Percentiles rank a stretch among this genome's conserved stretches.
phyloP scores from a whole-genome alignment of 2,329 filamentous ascomycete genomes.

The Verticillium isaacii region DNA sequence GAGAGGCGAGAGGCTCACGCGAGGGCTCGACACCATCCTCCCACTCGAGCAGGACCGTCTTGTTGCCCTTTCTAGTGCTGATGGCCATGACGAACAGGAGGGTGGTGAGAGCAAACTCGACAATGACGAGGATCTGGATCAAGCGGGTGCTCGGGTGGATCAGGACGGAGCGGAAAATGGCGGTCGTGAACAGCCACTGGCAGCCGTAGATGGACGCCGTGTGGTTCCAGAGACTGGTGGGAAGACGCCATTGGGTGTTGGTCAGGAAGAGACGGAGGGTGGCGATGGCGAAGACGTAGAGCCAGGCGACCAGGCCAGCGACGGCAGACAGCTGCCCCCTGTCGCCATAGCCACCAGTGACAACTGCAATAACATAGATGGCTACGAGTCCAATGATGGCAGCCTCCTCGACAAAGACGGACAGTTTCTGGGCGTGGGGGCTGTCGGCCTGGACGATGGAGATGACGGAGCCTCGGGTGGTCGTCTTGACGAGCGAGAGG shows the following conservation, averaged over 20 bases:
- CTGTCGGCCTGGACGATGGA: slow-evolving; percentile 66
- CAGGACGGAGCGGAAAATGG: slow-evolving; percentile 80
- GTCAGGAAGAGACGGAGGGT: slow-evolving; percentile 65
- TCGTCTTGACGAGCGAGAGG: slow-evolving; percentile 54
- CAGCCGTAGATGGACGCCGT: slow-evolving; percentile 78
- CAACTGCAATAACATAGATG: slow-evolving; percentile 61
- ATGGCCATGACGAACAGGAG: slow-evolving; percentile 72
- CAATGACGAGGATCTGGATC: slow-evolving; percentile 60
- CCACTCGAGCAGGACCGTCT: slow-evolving; percentile 80
- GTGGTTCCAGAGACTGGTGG: slow-evolving; percentile 81
- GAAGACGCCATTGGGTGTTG: slow-evolving; percentile 61
- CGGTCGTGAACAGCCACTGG: slow-evolving; percentile 73
- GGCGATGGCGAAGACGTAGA: slow-evolving; percentile 72
- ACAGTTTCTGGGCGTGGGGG: slow-evolving; percentile 66
- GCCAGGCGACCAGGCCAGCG: slow-evolving; percentile 69
- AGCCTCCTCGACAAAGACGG: slow-evolving; percentile 70
- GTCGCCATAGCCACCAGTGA: slow-evolving; percentile 53
- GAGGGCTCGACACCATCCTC: slow-evolving; percentile 86
- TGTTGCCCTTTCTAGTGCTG: slow-evolving; percentile 87
- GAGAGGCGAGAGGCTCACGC: slow-evolving; percentile 78
- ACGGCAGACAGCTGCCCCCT: slow-evolving; percentile 57
- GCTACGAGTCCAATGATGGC: slow-evolving; percentile 68
- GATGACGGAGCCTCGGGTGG: slow-evolving; percentile 56
- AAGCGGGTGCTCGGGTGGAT: slow-evolving; percentile 67
- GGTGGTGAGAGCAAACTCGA: slow-evolving; percentile 70